Evolutionary conservation across 1,284 basidiomycete species (phyloP), one percentile per base, ranked within the genome.

Genomic region (Gymnopus androsaceus): DNA sequence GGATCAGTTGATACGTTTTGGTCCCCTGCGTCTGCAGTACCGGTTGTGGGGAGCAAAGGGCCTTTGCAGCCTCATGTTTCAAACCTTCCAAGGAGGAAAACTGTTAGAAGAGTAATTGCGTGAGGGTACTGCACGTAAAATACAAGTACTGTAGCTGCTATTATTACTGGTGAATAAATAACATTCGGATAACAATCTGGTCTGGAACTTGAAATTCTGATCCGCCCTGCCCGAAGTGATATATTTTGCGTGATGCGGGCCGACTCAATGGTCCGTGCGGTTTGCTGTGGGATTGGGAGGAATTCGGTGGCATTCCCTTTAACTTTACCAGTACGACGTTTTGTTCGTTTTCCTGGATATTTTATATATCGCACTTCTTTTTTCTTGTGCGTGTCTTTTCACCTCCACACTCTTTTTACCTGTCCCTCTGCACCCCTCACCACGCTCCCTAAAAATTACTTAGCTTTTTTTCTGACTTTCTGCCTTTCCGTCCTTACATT

Each of bases 341-440:
- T 46, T 59, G 41, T 57, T 50, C 56, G 51, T 51, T 55, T 55
- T 60, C 49, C 56, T 50, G 47, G 54, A 57, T 56, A 59, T 59
- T 59, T 56, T 56, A 56, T 58, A 47, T 57, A 57, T 65, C 70
- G 70, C 71, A 72, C 63, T 64, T 65, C 66, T 71, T 72, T n/a
- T n/a, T 76, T 76, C 75, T 79, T 79, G 75, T 78, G 79, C 74
- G 78, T 77, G 78, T 76, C 72, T 72, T 76, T 75, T 74, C 65
- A 66, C 67, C 58, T 66, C 66, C 70, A 74, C 73, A 67, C 69
- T 74, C 74, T 56, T 55, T 72, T 68, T n/a, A n/a, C n/a, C n/a
- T n/a, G n/a, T n/a, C 30, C 67, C 61, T 66, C 68, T 69, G 63
- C 61, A 38, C 3, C 33, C 48, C 25, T 54, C 60, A 58, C 55